A percentile compares a stretch with the other conserved stretches of the same genome.
Conservation (phyloP, 2,329 filamentous ascomycete species). For the Pestalotiopsis sp. region DNA sequence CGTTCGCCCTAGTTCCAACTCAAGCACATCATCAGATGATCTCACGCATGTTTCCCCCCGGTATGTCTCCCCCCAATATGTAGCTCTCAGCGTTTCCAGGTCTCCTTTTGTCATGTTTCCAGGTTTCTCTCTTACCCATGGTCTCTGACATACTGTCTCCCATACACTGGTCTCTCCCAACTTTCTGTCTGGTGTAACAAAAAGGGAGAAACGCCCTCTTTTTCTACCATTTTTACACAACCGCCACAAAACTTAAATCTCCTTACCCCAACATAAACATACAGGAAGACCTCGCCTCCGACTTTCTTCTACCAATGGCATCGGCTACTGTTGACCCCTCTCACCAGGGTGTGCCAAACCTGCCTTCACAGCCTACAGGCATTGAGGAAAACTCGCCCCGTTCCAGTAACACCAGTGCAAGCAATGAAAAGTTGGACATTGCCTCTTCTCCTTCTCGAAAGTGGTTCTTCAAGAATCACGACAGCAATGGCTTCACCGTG, state of each 20-base stretch:
- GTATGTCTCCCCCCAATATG: background rate
- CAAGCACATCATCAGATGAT: constrained; percentile 1
- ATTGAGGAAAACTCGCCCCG: constrained; percentile 11
- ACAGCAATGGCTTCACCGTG: constrained; percentile 23
- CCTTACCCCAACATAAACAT: background rate
- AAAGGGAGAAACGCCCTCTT: background rate
- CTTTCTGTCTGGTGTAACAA: background rate
- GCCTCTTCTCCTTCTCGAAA: constrained; percentile 17
- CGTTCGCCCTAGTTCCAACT: background rate
- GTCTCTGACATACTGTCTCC: background rate
- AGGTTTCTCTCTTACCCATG: background rate
- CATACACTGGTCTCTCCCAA: background rate
- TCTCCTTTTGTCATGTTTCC: background rate
- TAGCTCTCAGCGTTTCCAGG: background rate
- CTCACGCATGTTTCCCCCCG: background rate
- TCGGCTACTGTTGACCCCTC: constrained; percentile 1
- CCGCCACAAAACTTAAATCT: background rate
- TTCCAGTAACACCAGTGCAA: constrained; percentile 15
- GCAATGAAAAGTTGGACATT: constrained; percentile 11
- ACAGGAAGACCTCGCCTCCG: background rate
- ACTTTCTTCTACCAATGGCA: background rate
- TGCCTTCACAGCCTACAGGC: background rate
- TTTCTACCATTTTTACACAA: background rate
- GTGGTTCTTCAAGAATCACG: constrained; percentile 14
- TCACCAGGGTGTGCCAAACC: constrained; percentile 1